These are phyloP conservation scores for Cicer judaicum DNA, from an alignment of 306 rosid genomes.

Conservation along the genomic window DNA sequence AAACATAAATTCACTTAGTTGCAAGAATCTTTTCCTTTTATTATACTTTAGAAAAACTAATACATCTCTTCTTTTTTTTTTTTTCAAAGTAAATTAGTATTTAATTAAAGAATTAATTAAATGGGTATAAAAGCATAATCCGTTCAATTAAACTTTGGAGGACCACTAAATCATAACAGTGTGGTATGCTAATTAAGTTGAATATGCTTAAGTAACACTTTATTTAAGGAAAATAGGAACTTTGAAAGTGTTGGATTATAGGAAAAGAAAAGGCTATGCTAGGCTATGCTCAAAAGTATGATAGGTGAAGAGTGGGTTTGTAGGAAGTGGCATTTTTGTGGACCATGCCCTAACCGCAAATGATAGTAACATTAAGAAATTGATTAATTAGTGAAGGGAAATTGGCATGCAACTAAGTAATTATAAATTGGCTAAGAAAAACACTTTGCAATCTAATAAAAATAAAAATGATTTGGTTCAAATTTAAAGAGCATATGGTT, in stretches of 20 bases:
- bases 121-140: constrained; percentile 38
- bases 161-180: constrained; percentile 85
- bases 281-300: constrained; percentile 57
- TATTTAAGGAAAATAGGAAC: constrained; percentile 10
- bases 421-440: constrained; percentile 39
- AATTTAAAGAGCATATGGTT: constrained; percentile 36
- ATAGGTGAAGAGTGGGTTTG: constrained; percentile 61
- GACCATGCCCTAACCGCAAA: constrained; percentile 47
- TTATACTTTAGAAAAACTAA: constrained; percentile 16
- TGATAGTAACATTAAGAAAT: constrained; percentile 37
- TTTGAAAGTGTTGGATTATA: constrained; percentile 53
- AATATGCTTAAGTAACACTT: constrained; percentile 53
- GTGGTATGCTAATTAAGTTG: constrained; percentile 70
- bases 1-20: too few species aligned
- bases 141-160: constrained; percentile 45
- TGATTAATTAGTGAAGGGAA: constrained; percentile 46
- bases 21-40: not conserved
- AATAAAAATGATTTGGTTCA: constrained; percentile 49
- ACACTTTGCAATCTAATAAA: constrained; percentile 42
- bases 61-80: constrained; percentile 38
- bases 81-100: constrained; percentile 38
- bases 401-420: constrained; percentile 50
- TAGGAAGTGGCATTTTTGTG: constrained; percentile 49
- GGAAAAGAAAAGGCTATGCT: constrained; percentile 74
- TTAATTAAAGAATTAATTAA: not conserved